A percentile compares a stretch with the other conserved stretches of the same genome.
These are phyloP conservation scores for Epichloe scottii DNA, from an alignment of 2,329 filamentous ascomycete species.

Conservation along the genomic window DNA sequence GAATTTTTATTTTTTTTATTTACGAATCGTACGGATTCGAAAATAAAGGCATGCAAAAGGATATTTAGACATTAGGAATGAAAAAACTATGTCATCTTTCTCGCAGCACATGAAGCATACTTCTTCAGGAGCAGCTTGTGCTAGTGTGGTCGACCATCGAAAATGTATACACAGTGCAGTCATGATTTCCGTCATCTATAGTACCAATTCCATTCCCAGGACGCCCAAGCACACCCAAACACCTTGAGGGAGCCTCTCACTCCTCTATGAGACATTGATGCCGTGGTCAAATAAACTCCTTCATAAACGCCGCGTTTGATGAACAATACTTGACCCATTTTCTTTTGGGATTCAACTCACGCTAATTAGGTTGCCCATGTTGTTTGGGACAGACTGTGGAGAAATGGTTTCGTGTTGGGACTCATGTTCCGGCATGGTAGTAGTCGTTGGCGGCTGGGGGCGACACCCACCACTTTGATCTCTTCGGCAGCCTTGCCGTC, in stretches of 20 bases:
- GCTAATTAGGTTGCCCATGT: conserved; percentile 27
- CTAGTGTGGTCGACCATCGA: not conserved
- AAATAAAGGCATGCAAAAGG: no score
- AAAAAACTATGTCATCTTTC: not conserved
- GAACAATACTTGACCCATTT: not conserved
- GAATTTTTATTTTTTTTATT: no score
- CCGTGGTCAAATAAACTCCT: not conserved
- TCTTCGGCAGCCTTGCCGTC: not conserved
- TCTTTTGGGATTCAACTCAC: not conserved
- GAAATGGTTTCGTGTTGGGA: conserved; percentile 26
- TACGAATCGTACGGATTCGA: no score
- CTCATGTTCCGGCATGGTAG: conserved; percentile 4
- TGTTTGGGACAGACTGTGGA: conserved; percentile 27
- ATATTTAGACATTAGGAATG: no score
- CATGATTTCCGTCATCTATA: not conserved
- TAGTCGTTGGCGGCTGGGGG: conserved; percentile 9
- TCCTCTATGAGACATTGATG: not conserved
- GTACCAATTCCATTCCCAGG: no score
- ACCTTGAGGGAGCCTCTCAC: not conserved
- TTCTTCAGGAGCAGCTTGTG: not conserved
- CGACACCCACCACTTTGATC: conserved; percentile 7
- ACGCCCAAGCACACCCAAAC: not conserved
- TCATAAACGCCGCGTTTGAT: not conserved
- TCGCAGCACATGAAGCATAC: not conserved
- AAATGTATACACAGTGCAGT: not conserved